Evolutionary conservation across 345 rosid genomes (phyloP).

Genomic region (Populus tremula): DNA sequence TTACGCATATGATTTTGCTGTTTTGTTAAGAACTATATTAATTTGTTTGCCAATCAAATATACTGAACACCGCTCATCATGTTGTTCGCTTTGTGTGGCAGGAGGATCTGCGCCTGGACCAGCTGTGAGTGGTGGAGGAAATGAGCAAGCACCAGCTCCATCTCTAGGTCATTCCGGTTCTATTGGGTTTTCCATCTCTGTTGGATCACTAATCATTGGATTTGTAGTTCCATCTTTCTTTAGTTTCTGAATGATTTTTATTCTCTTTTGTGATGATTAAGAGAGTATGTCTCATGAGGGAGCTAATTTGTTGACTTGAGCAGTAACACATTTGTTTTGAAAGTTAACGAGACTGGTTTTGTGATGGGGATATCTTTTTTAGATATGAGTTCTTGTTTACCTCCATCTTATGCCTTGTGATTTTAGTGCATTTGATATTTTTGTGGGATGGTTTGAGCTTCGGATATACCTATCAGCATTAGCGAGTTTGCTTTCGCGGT

Average conservation of each 20-base stretch:
- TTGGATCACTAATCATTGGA: constrained; percentile 24
- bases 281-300: background rate
- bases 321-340: background rate
- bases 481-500: too few relatives aligned
- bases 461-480: too few relatives aligned
- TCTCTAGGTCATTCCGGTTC: constrained; percentile 36
- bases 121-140: background rate
- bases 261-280: background rate
- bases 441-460: too few relatives aligned
- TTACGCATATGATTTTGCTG: background rate
- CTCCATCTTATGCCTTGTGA: background rate
- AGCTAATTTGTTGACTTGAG: background rate
- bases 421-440: background rate
- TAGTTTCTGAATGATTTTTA: background rate
- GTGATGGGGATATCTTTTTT: background rate
- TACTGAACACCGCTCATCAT: background rate
- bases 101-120: constrained; percentile 20
- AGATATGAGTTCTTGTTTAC: background rate
- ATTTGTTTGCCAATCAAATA: background rate
- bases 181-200: constrained; percentile 8
- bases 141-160: constrained; percentile 27
- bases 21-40: background rate
- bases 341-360: background rate
- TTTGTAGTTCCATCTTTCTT: constrained; percentile 17
- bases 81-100: background rate